These are phyloP conservation scores for Escovopsis sp. DNA, from an alignment of 2,329 filamentous ascomycete genomes.

Conservation along the genomic window DNA sequence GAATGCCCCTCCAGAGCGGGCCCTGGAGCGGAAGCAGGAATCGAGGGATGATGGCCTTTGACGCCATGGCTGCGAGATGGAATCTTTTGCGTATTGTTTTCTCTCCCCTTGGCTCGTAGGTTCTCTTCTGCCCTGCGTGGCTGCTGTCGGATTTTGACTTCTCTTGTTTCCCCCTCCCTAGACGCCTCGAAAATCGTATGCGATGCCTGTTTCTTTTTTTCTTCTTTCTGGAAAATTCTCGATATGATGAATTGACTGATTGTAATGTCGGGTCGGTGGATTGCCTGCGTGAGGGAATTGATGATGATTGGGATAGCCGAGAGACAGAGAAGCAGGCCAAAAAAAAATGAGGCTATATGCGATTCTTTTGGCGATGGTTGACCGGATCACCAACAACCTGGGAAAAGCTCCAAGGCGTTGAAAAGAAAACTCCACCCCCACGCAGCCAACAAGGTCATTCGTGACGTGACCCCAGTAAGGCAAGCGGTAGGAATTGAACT, in stretches of 20 bases:
- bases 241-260: no score
- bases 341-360: neutral
- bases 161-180: no score
- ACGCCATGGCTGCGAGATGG: conserved; percentile 21
- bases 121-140: no score
- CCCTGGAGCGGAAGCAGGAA: conserved; percentile 53
- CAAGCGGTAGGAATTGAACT: no score
- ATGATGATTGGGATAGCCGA: neutral
- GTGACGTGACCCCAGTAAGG: neutral
- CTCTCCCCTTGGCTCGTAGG: no score
- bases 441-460: no score
- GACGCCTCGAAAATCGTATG: no score
- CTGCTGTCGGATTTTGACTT: no score
- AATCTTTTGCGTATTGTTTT: conserved; percentile 6
- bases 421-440: neutral
- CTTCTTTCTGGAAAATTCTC: no score
- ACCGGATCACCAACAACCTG: no score
- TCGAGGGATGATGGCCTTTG: conserved; percentile 42
- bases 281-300: neutral
- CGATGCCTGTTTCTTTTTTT: no score
- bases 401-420: neutral
- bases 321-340: neutral
- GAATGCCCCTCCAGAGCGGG: conserved; percentile 36
- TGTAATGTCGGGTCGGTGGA: neutral
- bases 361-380: neutral